These are phyloP conservation scores for Psilocybe cyanescens DNA, from an alignment of 768 basidiomycete genomes.

Conservation along the genomic window DNA sequence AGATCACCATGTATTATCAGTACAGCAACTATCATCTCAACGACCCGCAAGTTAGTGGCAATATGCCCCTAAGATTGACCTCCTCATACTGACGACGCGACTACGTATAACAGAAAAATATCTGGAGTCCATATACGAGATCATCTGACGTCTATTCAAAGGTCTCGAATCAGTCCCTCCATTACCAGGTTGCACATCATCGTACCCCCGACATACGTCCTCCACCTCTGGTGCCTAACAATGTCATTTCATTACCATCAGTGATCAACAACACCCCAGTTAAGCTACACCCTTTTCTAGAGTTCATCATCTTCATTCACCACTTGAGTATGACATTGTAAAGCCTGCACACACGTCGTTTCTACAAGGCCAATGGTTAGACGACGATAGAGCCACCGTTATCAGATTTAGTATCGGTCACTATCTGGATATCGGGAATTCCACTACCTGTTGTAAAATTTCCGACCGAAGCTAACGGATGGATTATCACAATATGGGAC, in stretches of 20 bases:
- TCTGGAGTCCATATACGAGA: background rate
- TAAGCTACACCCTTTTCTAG: background rate
- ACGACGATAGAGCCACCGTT: background rate
- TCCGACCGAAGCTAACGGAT: background rate
- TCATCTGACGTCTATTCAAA: background rate
- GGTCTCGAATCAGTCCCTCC: background rate
- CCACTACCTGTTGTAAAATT: background rate
- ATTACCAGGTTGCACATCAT: background rate
- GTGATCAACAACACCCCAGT: background rate
- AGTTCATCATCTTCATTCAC: background rate
- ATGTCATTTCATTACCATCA: background rate
- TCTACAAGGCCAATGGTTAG: background rate
- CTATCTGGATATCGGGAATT: background rate
- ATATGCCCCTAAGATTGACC: background rate
- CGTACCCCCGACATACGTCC: background rate
- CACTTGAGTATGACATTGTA: background rate
- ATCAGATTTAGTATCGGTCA: background rate
- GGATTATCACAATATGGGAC: background rate
- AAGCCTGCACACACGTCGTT: background rate
- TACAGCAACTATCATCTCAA: background rate
- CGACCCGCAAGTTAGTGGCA: background rate
- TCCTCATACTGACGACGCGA: background rate
- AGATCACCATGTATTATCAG: background rate
- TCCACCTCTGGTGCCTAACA: background rate
- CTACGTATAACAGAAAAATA: background rate